A percentile compares a stretch with the other conserved stretches of the same genome.
These are phyloP conservation scores for Suhomyces coccinellae DNA, from an alignment of 1,139 yeast species.

Conservation along the genomic window DNA sequence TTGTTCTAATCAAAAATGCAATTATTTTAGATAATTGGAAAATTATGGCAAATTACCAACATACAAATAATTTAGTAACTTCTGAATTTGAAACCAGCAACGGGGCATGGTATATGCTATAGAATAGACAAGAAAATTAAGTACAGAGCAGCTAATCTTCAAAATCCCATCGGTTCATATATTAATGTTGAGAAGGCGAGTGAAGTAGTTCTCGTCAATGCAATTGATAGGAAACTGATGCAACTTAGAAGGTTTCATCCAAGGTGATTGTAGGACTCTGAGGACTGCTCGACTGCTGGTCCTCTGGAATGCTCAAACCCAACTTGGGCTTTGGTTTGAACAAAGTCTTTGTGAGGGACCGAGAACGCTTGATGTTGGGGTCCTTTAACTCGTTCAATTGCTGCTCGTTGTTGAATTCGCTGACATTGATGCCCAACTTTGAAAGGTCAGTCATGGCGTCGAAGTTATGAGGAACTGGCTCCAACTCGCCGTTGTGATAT, in stretches of 20 bases:
- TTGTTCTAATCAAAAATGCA: no score
- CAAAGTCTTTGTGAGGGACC: slow-evolving; percentile 36
- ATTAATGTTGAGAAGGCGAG: not conserved
- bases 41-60: no score
- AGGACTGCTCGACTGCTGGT: slow-evolving; percentile 17
- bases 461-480: slow-evolving; percentile 42
- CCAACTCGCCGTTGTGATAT: slow-evolving; percentile 24
- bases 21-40: no score
- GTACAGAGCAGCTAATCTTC: no score
- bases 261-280: slow-evolving; percentile 44
- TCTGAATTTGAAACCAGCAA: no score
- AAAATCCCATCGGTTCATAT: no score
- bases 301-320: slow-evolving; percentile 21
- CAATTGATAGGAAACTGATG: not conserved
- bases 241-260: slow-evolving; percentile 29
- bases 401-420: slow-evolving; percentile 24
- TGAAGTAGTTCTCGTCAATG: not conserved
- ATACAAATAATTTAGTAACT: no score
- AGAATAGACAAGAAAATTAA: no score
- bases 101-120: no score
- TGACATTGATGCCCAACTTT: slow-evolving; percentile 33
- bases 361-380: slow-evolving; percentile 20
- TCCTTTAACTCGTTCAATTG: slow-evolving; percentile 25
- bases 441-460: slow-evolving; percentile 30
- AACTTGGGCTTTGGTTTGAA: slow-evolving; percentile 33